Evolutionary conservation across 148 eudicot species (phyloP), one percentile per base, ranked within the genome.

Genomic region (Chenopodium formosanum): DNA sequence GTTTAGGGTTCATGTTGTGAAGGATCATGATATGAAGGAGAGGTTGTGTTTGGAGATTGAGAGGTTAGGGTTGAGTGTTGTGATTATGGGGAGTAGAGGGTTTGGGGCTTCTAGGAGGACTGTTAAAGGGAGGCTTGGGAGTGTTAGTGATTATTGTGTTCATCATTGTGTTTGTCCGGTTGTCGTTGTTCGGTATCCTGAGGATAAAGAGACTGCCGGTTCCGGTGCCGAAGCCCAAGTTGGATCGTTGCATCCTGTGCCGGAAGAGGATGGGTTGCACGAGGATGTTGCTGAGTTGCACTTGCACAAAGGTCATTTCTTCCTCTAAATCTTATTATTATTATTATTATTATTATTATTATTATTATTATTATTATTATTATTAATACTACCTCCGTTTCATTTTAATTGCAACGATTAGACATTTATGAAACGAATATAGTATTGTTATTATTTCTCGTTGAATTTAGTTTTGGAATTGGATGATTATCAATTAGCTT

Each of bases 81-180:
- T 89, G 13, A 87, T 91, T 0, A 91, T 91, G 94, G 94, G 94
- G 22, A 91, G 94, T 75, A 23, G 92, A 60, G 94, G 94, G 8
- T 87, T 91, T 78, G 94, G 94, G 25, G 93, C 90, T 2, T 46
- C 87, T 6, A 85, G 85, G 56, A 71, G 87, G 69, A 74, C 17
- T 5, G 66, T 32, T 10, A 84, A 87, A 20, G 90, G 86, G 4
- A 82, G 88, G 83, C 85, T 92, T 14, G 95, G 95, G 25, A 92
- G 92, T 71, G 95, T 92, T 1, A 90, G 93, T 76, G 95, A 92
- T 88, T 92, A 92, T 27, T 92, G 95, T 80, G 93, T 92, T 47
- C 90, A 84, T 63, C 95, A 90, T 34, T 92, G 95, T 75, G 81
- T 86, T 23, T 92, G 91, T 64, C 95, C 95, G 3, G 95, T 92